A percentile compares a stretch with the other conserved stretches of the same genome.
Conservation (phyloP, 176 grass and related monocot species). For the Chrysopogon serrulatus region DNA sequence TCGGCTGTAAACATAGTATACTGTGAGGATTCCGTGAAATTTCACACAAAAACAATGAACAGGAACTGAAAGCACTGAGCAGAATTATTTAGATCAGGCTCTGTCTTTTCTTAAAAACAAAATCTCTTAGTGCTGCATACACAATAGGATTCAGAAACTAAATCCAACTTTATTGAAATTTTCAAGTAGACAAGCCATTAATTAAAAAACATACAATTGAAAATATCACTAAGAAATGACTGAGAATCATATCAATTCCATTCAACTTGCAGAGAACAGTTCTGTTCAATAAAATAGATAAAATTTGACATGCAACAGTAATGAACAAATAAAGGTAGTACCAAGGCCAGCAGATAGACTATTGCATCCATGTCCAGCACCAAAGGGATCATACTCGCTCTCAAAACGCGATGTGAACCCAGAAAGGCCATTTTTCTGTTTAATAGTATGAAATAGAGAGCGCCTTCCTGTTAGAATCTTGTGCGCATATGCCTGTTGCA, state of each 20-base stretch:
- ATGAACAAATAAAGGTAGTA: neutral
- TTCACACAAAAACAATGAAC: neutral
- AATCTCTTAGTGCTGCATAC: neutral
- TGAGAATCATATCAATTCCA: neutral
- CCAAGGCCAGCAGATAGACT: constrained; percentile 77
- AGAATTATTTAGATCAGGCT: neutral
- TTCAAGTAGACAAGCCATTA: neutral
- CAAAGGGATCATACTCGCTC: constrained; percentile 74
- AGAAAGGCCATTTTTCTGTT: constrained; percentile 58
- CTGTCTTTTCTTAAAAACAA: neutral
- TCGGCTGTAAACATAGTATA: neutral
- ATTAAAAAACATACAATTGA: neutral
- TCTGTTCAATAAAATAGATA: neutral
- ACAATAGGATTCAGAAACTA: neutral
- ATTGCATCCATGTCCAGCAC: constrained; percentile 80
- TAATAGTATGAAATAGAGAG: constrained; percentile 59
- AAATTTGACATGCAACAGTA: neutral
- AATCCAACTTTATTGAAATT: constrained; percentile 1
- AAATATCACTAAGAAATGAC: neutral
- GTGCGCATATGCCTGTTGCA: constrained; percentile 67
- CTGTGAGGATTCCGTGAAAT: neutral
- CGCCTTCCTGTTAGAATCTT: constrained; percentile 84
- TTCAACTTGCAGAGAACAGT: neutral
- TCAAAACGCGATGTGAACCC: constrained; percentile 75
- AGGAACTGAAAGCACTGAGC: neutral